phyloP scores from a whole-genome alignment of 805 yeast genomes.

The Metschnikowia sp. region DNA sequence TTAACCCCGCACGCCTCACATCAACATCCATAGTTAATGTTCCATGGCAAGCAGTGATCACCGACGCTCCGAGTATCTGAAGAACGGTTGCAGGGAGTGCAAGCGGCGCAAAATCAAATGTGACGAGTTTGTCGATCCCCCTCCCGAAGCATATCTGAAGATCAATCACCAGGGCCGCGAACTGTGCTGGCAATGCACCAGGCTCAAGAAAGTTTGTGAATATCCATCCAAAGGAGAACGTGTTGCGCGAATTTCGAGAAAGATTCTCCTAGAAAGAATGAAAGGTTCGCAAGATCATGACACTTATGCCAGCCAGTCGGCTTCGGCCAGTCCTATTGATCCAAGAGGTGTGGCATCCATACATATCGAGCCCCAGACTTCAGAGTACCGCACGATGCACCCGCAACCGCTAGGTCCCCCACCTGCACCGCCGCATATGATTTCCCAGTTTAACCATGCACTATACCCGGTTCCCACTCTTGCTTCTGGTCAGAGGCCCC shows the following conservation, averaged over 20 bases:
- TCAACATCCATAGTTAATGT: background rate
- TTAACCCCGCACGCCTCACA: background rate
- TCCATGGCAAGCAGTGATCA: conserved; percentile 1
- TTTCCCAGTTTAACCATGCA: too few species aligned
- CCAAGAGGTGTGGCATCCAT: background rate
- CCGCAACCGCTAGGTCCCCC: background rate
- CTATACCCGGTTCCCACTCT: too few species aligned
- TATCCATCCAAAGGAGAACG: conserved; percentile 37
- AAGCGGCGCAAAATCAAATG: conserved; percentile 43
- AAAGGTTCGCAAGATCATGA: background rate
- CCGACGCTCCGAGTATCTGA: conserved; percentile 27
- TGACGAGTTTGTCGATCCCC: conserved; percentile 25
- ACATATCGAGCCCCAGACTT: too few species aligned
- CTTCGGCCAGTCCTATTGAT: background rate
- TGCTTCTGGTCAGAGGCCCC: too few species aligned
- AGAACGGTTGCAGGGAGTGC: conserved; percentile 42
- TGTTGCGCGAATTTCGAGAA: conserved; percentile 29
- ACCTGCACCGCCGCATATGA: too few species aligned
- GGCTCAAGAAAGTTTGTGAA: conserved; percentile 31
- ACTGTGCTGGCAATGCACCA: conserved; percentile 34
- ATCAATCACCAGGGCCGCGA: conserved; percentile 22
- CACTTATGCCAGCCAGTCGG: background rate
- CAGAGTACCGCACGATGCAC: background rate
- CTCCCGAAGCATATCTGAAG: conserved; percentile 11
- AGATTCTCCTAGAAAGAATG: conserved; percentile 2